Percentiles rank a stretch among this genome's conserved stretches.
These are phyloP conservation scores for Amaranthus cruentus DNA, from an alignment of 148 eudicot species.

Conservation along the genomic window DNA sequence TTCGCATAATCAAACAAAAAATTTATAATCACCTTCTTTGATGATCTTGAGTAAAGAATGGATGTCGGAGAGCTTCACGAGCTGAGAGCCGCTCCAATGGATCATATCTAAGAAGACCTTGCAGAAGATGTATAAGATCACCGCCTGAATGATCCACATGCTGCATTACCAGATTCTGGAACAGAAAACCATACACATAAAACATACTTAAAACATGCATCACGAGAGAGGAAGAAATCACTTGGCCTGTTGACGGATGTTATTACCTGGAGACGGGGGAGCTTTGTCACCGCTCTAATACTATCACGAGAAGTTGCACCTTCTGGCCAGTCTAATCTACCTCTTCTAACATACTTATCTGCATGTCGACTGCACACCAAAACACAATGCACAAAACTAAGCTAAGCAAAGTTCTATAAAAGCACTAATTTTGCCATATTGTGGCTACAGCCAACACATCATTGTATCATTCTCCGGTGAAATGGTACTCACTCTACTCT, in stretches of 20 bases:
- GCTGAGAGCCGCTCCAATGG: conserved; percentile 35
- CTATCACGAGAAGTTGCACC: conserved; percentile 48
- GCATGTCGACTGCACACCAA: conserved; percentile 36
- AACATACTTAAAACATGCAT: background rate
- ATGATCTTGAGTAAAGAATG: conserved; percentile 32
- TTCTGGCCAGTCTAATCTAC: conserved; percentile 51
- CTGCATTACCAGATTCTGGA: conserved; percentile 46
- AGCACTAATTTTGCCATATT: too few species aligned
- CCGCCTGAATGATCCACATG: conserved; percentile 58
- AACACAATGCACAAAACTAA: background rate
- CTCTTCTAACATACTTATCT: conserved; percentile 46
- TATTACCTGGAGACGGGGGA: conserved; percentile 44
- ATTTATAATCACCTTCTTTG: conserved; percentile 18
- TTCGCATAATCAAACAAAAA: too few species aligned
- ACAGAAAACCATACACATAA: background rate
- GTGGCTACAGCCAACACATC: too few species aligned
- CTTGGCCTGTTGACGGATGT: background rate
- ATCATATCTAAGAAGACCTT: conserved; percentile 45
- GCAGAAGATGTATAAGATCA: conserved; percentile 42
- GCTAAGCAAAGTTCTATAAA: background rate
- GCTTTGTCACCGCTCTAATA: conserved; percentile 41
- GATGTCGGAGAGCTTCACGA: conserved; percentile 39
- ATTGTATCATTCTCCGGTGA: too few species aligned
- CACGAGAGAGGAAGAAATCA: background rate
- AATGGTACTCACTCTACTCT: conserved; percentile 53